phyloP scores from a whole-genome alignment of 2,329 filamentous ascomycete genomes.

The Botrytis tulipae region DNA sequence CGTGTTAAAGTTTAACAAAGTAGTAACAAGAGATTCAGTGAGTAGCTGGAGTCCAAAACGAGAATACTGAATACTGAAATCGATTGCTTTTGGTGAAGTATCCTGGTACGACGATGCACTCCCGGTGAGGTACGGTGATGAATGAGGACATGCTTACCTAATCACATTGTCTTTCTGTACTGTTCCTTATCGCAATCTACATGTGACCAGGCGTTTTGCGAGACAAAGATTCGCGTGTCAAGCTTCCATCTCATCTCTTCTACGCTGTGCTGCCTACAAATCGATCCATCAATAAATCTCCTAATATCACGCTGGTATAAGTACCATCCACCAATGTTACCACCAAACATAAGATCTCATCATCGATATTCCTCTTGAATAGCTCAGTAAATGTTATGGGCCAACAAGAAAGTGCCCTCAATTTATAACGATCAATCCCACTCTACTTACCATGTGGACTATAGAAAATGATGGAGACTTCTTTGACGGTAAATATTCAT shows the following conservation, averaged over 20 bases:
- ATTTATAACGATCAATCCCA: background rate
- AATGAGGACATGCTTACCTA: background rate
- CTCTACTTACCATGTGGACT: slow-evolving; percentile 2
- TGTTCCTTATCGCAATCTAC: background rate
- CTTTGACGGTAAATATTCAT: background rate
- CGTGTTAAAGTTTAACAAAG: too few relatives aligned
- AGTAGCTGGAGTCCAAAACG: fast-evolving
- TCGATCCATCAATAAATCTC: background rate
- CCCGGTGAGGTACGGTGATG: background rate
- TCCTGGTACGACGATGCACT: fast-evolving
- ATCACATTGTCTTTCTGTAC: background rate
- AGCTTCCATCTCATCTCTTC: slow-evolving; percentile 2
- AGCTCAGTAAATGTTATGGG: background rate
- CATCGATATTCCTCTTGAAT: background rate
- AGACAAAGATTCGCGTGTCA: background rate
- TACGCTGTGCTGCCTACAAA: background rate
- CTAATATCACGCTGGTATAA: background rate
- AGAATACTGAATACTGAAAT: background rate
- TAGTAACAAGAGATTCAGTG: fast-evolving
- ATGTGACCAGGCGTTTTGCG: slow-evolving; percentile 13
- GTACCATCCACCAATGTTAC: background rate
- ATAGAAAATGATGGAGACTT: slow-evolving; percentile 6
- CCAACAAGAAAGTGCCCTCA: background rate
- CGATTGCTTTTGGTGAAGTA: background rate
- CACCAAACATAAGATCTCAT: too few relatives aligned